Conservation (phyloP, 2,329 filamentous ascomycete genomes). For the Aspergillus viridinutans region DNA sequence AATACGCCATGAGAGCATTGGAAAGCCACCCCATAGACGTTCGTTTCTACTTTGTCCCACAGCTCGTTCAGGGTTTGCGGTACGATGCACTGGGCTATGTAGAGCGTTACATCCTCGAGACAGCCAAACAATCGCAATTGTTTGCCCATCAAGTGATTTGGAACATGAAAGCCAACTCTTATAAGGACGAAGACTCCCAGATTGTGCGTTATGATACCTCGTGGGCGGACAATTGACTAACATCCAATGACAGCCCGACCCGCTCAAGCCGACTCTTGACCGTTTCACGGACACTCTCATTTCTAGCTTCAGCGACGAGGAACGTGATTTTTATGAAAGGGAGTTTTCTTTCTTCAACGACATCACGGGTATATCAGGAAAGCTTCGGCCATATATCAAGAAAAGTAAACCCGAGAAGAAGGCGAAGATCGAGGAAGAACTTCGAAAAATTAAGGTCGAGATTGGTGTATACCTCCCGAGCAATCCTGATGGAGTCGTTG, state of each 20-base stretch:
- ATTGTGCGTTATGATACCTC: slow-evolving; percentile 53
- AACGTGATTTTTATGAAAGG: slow-evolving; percentile 82
- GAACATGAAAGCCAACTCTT: slow-evolving; percentile 99
- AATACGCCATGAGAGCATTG: slow-evolving; percentile 93
- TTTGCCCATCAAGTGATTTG: slow-evolving; percentile 99
- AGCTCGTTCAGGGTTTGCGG: slow-evolving; percentile 91
- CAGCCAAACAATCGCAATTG: slow-evolving; percentile 92
- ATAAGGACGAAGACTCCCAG: slow-evolving; percentile 90
- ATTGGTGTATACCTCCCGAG: slow-evolving; percentile 95
- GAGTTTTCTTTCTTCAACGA: slow-evolving; percentile 99
- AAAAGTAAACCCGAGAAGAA: slow-evolving; percentile 94
- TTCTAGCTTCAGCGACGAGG: slow-evolving; percentile 70
- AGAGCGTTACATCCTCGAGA: slow-evolving; percentile 93
- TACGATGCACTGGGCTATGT: slow-evolving; percentile 94
- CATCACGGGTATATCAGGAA: slow-evolving; percentile 91
- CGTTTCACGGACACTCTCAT: slow-evolving; percentile 82
- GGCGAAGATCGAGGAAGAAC: slow-evolving; percentile 96
- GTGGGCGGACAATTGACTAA: slow-evolving; percentile 6
- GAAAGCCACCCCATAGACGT: slow-evolving; percentile 95
- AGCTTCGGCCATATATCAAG: slow-evolving; percentile 90
- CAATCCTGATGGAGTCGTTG: slow-evolving; percentile 94
- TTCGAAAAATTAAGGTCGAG: slow-evolving; percentile 95
- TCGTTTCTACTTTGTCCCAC: slow-evolving; percentile 97
- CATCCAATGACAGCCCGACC: slow-evolving; percentile 61
- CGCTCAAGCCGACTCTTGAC: slow-evolving; percentile 89